A percentile compares a stretch with the other conserved stretches of the same genome.
phyloP scores from a whole-genome alignment of 495 filamentous ascomycete genomes.

The Poronia punctata region DNA sequence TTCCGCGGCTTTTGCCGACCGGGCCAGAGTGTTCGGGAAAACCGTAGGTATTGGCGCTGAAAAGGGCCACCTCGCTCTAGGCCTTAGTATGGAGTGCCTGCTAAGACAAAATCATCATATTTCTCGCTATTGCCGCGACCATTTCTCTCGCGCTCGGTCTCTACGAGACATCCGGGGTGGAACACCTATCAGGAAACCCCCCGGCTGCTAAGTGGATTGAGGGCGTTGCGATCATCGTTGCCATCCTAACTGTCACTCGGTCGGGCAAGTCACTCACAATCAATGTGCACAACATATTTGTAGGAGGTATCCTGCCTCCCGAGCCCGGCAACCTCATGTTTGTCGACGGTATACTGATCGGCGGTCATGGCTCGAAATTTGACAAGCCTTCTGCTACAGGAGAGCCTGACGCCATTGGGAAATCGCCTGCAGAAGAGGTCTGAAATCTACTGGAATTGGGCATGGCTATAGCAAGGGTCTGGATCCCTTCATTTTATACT shows the following conservation, averaged over 20 bases:
- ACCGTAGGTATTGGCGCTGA: constrained; percentile 67
- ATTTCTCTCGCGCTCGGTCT: constrained; percentile 78
- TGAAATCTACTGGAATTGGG: constrained; percentile 54
- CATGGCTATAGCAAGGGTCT: constrained; percentile 32
- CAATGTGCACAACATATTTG: constrained; percentile 72
- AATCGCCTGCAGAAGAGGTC: constrained; percentile 55
- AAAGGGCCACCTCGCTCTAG: constrained; percentile 63
- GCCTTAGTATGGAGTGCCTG: constrained; percentile 75
- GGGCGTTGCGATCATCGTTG: constrained; percentile 64
- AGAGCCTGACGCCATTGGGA: constrained; percentile 62
- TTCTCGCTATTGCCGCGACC: constrained; percentile 70
- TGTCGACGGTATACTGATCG: constrained; percentile 71
- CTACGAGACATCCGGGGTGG: constrained; percentile 46
- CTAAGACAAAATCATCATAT: constrained; percentile 75
- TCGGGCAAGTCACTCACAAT: constrained; percentile 72
- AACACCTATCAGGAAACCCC: constrained; percentile 32
- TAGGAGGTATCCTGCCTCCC: constrained; percentile 75
- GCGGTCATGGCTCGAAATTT: constrained; percentile 65
- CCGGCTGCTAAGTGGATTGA: constrained; percentile 70
- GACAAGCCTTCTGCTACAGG: constrained; percentile 77
- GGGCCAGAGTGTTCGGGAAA: constrained; percentile 59
- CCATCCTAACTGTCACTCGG: constrained; percentile 64
- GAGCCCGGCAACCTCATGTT: constrained; percentile 87
- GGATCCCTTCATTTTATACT: constrained; percentile 79
- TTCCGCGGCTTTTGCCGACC: constrained; percentile 37